Conservation (phyloP, 2,329 filamentous ascomycete genomes). For the Didymella lethalis region DNA sequence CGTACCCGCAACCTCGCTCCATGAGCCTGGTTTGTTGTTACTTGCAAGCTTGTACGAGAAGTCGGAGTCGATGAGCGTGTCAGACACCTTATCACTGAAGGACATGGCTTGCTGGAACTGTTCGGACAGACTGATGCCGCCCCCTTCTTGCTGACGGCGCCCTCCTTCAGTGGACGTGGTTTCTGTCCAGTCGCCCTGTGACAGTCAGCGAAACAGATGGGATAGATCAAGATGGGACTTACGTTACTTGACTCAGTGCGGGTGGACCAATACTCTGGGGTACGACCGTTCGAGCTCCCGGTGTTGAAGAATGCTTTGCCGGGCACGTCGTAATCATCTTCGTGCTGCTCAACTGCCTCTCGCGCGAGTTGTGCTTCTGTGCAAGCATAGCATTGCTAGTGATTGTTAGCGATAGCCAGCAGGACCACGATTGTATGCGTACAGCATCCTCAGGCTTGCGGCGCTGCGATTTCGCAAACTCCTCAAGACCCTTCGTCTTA, state of each 20-base stretch:
- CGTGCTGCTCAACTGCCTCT: slow-evolving; percentile 31
- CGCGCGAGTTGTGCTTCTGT: slow-evolving; percentile 36
- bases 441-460: slow-evolving; percentile 56
- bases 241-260: slow-evolving; percentile 32
- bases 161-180: slow-evolving; percentile 19
- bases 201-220: slow-evolving; percentile 20
- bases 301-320: slow-evolving; percentile 31
- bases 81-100: slow-evolving; percentile 16
- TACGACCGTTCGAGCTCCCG: slow-evolving; percentile 23
- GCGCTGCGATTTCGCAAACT: slow-evolving; percentile 61
- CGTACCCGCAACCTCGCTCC: slow-evolving; percentile 24
- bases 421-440: slow-evolving; percentile 33
- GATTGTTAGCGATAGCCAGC: slow-evolving; percentile 16
- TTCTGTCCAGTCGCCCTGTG: slow-evolving; percentile 25
- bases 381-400: slow-evolving; percentile 45
- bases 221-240: slow-evolving; percentile 1
- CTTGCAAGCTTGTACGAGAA: slow-evolving; percentile 18
- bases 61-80: slow-evolving; percentile 35
- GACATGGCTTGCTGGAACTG: slow-evolving; percentile 30
- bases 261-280: slow-evolving; percentile 34
- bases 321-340: slow-evolving; percentile 43
- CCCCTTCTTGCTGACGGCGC: slow-evolving; percentile 20
- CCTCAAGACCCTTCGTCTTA: slow-evolving; percentile 56
- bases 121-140: slow-evolving; percentile 30
- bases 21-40: slow-evolving; percentile 10